phyloP scores from a whole-genome alignment of 768 basidiomycete genomes.

The Trametes sanguinea region DNA sequence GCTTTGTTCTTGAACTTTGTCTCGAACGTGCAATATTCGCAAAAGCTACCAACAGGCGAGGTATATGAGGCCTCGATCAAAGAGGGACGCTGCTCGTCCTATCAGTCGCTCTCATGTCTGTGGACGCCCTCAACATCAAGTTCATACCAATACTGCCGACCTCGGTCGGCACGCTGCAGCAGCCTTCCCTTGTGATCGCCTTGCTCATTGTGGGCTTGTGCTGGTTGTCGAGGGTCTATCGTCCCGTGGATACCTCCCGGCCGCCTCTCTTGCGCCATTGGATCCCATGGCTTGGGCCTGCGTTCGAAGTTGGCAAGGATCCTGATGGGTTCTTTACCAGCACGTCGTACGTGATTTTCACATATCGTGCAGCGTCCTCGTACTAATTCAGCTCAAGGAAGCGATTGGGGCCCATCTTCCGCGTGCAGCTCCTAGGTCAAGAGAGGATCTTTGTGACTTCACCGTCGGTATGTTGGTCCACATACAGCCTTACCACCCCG shows the following conservation, averaged over 20 bases:
- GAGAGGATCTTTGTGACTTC: conserved; percentile 28
- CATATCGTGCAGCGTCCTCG: too few relatives aligned
- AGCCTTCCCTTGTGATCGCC: conserved; percentile 8
- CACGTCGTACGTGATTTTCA: conserved; percentile 15
- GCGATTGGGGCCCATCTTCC: conserved; percentile 25
- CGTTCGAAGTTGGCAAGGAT: conserved; percentile 22
- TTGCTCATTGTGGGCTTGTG: conserved; percentile 3
- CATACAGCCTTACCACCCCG: too few relatives aligned
- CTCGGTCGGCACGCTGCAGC: not conserved
- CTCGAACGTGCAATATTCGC: too few relatives aligned
- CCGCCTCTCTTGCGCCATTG: conserved; percentile 22
- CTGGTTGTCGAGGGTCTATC: conserved; percentile 6
- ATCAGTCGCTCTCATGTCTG: too few relatives aligned
- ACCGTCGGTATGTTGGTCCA: conserved; percentile 16
- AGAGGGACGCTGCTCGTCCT: too few relatives aligned
- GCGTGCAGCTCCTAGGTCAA: conserved; percentile 21
- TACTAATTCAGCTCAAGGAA: conserved; percentile 11
- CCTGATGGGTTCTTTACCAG: conserved; percentile 26
- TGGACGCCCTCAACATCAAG: too few relatives aligned
- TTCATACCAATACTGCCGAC: too few relatives aligned
- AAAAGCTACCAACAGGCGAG: too few relatives aligned
- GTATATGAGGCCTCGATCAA: too few relatives aligned
- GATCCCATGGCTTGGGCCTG: conserved; percentile 29
- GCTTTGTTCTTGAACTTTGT: too few relatives aligned
- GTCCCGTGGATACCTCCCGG: not conserved